A percentile compares a stretch with the other conserved stretches of the same genome.
Conservation (phyloP, 179 eudicot species). For the Drosera spatulata region DNA sequence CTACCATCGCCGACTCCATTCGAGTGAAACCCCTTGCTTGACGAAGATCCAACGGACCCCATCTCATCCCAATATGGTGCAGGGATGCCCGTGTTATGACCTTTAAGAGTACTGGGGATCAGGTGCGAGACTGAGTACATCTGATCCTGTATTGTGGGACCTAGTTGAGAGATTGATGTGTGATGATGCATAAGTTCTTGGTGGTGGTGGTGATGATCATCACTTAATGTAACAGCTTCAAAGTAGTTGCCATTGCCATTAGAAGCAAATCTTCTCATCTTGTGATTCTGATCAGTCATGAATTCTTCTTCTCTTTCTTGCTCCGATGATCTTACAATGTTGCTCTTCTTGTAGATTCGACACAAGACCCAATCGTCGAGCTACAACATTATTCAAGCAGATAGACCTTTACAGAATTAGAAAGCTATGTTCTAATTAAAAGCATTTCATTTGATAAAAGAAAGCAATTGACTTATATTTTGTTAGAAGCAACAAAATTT, state of each 20-base stretch:
- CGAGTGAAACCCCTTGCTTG: constrained; percentile 19
- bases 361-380: constrained; percentile 63
- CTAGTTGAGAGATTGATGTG: constrained; percentile 8
- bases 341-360: constrained; percentile 54
- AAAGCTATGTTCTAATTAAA: too few relatives aligned
- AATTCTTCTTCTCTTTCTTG: constrained; percentile 22
- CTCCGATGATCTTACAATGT: constrained; percentile 24
- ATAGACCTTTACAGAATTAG: too few relatives aligned
- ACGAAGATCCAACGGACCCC: constrained; percentile 16
- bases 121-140: neutral
- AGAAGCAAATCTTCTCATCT: constrained; percentile 16
- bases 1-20: constrained; percentile 12
- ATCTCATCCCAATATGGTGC: constrained; percentile 20
- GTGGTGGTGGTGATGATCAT: neutral
- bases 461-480: too few relatives aligned
- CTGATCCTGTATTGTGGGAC: neutral
- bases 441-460: too few relatives aligned
- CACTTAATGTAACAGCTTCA: constrained; percentile 8
- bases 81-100: neutral
- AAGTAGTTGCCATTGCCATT: constrained; percentile 17
- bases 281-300: constrained; percentile 24
- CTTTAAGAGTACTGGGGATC: neutral
- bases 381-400: constrained; percentile 5
- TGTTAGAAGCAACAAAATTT: too few relatives aligned
- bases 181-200: neutral